These are phyloP conservation scores for Cucurbita maxima DNA, from an alignment of 306 rosid species.

Conservation along the genomic window DNA sequence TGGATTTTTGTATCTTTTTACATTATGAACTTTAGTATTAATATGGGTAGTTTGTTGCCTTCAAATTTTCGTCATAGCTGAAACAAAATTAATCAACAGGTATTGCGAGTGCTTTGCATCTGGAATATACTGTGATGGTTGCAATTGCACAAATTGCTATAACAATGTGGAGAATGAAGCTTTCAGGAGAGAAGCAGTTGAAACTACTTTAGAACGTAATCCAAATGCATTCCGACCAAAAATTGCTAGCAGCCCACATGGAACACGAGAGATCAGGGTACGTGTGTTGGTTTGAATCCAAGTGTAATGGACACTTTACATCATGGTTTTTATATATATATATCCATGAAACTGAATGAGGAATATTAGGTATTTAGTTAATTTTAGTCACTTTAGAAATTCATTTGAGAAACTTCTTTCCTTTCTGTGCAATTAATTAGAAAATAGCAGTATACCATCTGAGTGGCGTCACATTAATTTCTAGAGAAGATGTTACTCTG, in stretches of 20 bases:
- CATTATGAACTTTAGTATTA: background rate
- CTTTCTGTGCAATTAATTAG: background rate
- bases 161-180: slow-evolving; percentile 90
- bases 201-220: slow-evolving; percentile 89
- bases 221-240: slow-evolving; percentile 97
- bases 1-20: background rate
- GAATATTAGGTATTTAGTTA: background rate
- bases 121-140: slow-evolving; percentile 92
- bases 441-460: background rate
- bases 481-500: background rate
- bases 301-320: background rate
- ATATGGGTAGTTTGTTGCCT: slow-evolving; percentile 9
- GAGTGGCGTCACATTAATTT: background rate
- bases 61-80: background rate
- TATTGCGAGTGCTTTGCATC: slow-evolving; percentile 99
- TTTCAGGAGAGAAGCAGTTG: slow-evolving; percentile 83
- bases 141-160: slow-evolving; percentile 87
- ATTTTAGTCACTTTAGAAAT: background rate
- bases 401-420: background rate
- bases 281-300: slow-evolving; percentile 1
- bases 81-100: slow-evolving; percentile 31
- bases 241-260: slow-evolving; percentile 95
- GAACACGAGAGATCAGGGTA: slow-evolving; percentile 56
- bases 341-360: background rate
- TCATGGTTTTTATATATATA: background rate